phyloP scores from a whole-genome alignment of 768 basidiomycete species.

The Lentinula sp. region DNA sequence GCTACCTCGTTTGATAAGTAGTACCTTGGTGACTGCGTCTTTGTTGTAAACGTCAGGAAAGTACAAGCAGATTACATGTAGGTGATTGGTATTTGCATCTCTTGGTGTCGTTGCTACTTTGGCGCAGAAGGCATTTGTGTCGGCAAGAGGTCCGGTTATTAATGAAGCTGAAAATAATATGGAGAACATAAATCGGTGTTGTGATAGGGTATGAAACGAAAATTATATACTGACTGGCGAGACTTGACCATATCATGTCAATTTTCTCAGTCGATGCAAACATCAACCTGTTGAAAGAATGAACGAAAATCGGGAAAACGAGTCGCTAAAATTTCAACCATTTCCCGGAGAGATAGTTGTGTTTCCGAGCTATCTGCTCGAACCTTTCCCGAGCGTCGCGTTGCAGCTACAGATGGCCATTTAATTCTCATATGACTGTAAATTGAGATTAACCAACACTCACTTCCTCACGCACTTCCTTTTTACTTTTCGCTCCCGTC shows the following conservation, averaged over 20 bases:
- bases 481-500: slow-evolving; percentile 67
- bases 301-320: not conserved
- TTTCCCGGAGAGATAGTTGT: slow-evolving; percentile 58
- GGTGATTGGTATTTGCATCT: slow-evolving; percentile 39
- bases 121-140: slow-evolving; percentile 46
- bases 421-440: not conserved
- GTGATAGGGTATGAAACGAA: too few relatives aligned
- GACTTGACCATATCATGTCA: slow-evolving; percentile 53
- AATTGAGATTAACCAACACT: not conserved
- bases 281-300: slow-evolving; percentile 44
- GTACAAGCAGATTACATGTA: slow-evolving; percentile 69
- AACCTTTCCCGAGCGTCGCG: slow-evolving; percentile 50
- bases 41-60: slow-evolving; percentile 69
- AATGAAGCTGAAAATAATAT: slow-evolving; percentile 44
- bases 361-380: slow-evolving; percentile 49
- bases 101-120: slow-evolving; percentile 65
- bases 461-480: slow-evolving; percentile 68
- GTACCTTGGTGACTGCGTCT: slow-evolving; percentile 46
- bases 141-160: slow-evolving; percentile 53
- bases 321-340: slow-evolving; percentile 36
- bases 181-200: too few relatives aligned
- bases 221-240: slow-evolving; percentile 45
- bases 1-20: not conserved
- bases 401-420: slow-evolving; percentile 41
- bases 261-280: slow-evolving; percentile 59